A percentile compares a stretch with the other conserved stretches of the same genome.
Conservation (phyloP, 1,284 basidiomycete species). For the Malassezia equina region DNA sequence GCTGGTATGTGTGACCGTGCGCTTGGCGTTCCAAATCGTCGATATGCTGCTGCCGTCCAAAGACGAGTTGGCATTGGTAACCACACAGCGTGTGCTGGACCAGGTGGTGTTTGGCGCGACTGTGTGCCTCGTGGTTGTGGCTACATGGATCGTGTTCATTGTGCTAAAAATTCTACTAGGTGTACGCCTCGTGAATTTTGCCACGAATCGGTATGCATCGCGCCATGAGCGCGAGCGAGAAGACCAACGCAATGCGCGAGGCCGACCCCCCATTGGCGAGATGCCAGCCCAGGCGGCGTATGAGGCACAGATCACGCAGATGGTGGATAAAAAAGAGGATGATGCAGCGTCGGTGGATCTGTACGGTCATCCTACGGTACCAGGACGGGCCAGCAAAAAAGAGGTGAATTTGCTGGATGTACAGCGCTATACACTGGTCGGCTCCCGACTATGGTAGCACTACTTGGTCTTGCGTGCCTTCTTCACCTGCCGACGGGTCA, state of each 20-base stretch:
- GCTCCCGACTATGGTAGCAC: constrained; percentile 37
- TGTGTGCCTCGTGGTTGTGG: not conserved
- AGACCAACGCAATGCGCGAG: constrained; percentile 35
- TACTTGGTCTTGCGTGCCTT: constrained; percentile 1
- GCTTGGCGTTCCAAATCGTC: constrained; percentile 65
- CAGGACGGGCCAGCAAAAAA: constrained; percentile 5
- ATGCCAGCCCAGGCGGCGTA: constrained; percentile 24
- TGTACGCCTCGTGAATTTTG: constrained; percentile 35
- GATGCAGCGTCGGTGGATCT: constrained; percentile 31
- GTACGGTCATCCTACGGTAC: constrained; percentile 22
- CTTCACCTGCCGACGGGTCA: not conserved
- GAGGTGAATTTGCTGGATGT: constrained; percentile 34
- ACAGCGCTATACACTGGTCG: constrained; percentile 40
- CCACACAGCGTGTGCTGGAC: not conserved
- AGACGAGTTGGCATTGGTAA: not conserved
- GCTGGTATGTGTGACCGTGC: constrained; percentile 76
- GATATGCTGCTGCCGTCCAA: constrained; percentile 52
- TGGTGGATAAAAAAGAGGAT: constrained; percentile 34
- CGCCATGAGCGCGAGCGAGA: constrained; percentile 36
- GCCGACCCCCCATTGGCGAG: constrained; percentile 40
- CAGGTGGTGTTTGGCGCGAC: not conserved
- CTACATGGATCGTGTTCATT: constrained; percentile 21
- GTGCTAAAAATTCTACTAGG: constrained; percentile 43
- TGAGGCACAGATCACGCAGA: constrained; percentile 15
- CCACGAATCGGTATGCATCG: constrained; percentile 33